Evolutionary conservation across 768 basidiomycete genomes (phyloP).

Genomic region (Ephemerocybe angulata): DNA sequence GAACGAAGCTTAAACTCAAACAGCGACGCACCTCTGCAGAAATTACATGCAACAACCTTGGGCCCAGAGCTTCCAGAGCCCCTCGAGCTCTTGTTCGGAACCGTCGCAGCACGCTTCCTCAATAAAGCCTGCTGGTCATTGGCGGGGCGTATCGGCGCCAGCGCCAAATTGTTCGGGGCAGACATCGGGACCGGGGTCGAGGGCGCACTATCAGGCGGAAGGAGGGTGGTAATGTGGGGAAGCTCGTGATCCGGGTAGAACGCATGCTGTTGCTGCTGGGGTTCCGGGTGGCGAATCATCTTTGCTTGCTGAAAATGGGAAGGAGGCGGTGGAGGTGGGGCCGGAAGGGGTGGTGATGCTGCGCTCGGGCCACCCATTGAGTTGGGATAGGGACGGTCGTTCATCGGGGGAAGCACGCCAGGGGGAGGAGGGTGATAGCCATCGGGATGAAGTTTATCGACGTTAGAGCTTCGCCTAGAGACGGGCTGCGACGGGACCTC

Average conservation of each 20-base stretch:
- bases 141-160: slow-evolving; percentile 63
- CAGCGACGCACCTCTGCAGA: slow-evolving; percentile 68
- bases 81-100: slow-evolving; percentile 59
- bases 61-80: slow-evolving; percentile 67
- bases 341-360: slow-evolving; percentile 23
- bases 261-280: slow-evolving; percentile 13
- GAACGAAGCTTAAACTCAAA: neutral
- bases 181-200: slow-evolving; percentile 57
- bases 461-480: slow-evolving; percentile 48
- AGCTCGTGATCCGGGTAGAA: slow-evolving; percentile 61
- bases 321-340: slow-evolving; percentile 16
- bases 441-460: slow-evolving; percentile 39
- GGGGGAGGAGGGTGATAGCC: slow-evolving; percentile 29
- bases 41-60: slow-evolving; percentile 86
- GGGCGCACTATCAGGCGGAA: slow-evolving; percentile 54
- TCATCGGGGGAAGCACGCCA: slow-evolving; percentile 34
- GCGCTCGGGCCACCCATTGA: neutral
- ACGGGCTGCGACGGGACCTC: slow-evolving; percentile 46
- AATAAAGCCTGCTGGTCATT: slow-evolving; percentile 65
- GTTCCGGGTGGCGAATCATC: slow-evolving; percentile 10
- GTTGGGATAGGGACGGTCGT: slow-evolving; percentile 31
- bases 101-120: slow-evolving; percentile 66
- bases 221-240: slow-evolving; percentile 69
- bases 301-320: slow-evolving; percentile 9
- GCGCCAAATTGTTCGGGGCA: slow-evolving; percentile 41